Evolutionary conservation across 257 asterid genomes (phyloP).

Genomic region (Fraxinus cuspidata): DNA sequence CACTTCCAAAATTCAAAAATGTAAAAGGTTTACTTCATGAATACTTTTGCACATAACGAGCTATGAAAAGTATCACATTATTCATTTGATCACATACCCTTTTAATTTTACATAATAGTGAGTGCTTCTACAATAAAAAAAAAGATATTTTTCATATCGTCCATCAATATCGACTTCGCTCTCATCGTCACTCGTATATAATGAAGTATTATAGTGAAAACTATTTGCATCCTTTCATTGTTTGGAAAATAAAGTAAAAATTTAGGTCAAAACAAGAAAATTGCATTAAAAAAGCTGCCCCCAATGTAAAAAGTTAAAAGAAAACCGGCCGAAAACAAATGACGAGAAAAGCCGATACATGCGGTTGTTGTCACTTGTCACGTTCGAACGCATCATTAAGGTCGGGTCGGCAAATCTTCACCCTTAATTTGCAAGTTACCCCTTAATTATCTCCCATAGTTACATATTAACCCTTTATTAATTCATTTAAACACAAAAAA

Average conservation of each 20-base stretch:
- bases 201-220: too few relatives aligned
- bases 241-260: too few relatives aligned
- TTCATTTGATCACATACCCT: too few relatives aligned
- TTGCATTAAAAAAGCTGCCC: background rate
- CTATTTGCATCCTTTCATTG: too few relatives aligned
- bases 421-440: slow-evolving; percentile 28
- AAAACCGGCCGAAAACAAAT: slow-evolving; percentile 33
- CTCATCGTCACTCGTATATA: background rate
- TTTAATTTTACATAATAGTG: too few relatives aligned
- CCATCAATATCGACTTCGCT: too few relatives aligned
- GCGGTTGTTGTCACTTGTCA: slow-evolving; percentile 22
- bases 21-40: background rate
- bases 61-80: background rate
- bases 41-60: background rate
- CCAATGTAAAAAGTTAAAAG: background rate
- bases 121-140: too few relatives aligned
- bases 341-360: slow-evolving; percentile 28
- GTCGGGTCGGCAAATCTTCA: slow-evolving; percentile 35
- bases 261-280: background rate
- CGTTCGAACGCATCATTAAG: slow-evolving; percentile 35
- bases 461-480: background rate
- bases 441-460: slow-evolving; percentile 7
- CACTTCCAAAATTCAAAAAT: slow-evolving; percentile 1
- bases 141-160: too few relatives aligned
- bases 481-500: background rate